Percentiles rank a stretch among this genome's conserved stretches.
These are phyloP conservation scores for Corchorus olitorius DNA, from an alignment of 345 rosid genomes.

Conservation along the genomic window DNA sequence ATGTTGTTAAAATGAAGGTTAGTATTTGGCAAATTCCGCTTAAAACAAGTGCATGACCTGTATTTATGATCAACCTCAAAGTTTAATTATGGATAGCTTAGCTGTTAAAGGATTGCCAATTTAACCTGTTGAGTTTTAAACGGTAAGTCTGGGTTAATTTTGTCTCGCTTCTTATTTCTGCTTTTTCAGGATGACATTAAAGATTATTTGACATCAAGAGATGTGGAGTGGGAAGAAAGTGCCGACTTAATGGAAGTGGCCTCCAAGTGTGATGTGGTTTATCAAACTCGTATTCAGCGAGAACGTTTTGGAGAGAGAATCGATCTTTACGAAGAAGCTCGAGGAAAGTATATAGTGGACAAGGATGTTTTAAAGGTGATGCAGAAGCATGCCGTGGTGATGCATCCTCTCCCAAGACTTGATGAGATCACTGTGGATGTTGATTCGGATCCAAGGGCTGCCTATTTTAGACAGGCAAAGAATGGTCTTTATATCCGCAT, in stretches of 20 bases:
- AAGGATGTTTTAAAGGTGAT: constrained; percentile 56
- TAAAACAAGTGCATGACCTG: background rate
- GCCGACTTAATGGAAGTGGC: constrained; percentile 80
- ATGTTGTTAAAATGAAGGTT: constrained; percentile 96
- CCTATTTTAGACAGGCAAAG: constrained; percentile 98
- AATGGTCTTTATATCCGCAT: constrained; percentile 91
- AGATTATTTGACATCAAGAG: constrained; percentile 64
- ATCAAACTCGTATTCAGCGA: constrained; percentile 90
- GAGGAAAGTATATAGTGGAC: constrained; percentile 88
- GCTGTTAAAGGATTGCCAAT: background rate
- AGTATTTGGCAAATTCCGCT: background rate
- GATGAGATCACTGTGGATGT: constrained; percentile 92
- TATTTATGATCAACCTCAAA: background rate
- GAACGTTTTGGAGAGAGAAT: constrained; percentile 88
- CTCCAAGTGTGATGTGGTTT: constrained; percentile 80
- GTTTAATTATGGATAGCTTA: background rate
- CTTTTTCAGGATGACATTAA: constrained; percentile 86
- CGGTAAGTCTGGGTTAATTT: background rate
- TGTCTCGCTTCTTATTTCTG: background rate
- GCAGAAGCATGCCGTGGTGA: constrained; percentile 84
- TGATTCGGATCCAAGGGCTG: constrained; percentile 88
- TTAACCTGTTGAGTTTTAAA: background rate
- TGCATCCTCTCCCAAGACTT: constrained; percentile 97
- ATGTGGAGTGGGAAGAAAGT: constrained; percentile 93
- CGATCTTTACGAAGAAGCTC: constrained; percentile 88